Evolutionary conservation across 2,329 filamentous ascomycete species (phyloP), one percentile per base, ranked within the genome.

Genomic region (Pestalotiopsis sp.): DNA sequence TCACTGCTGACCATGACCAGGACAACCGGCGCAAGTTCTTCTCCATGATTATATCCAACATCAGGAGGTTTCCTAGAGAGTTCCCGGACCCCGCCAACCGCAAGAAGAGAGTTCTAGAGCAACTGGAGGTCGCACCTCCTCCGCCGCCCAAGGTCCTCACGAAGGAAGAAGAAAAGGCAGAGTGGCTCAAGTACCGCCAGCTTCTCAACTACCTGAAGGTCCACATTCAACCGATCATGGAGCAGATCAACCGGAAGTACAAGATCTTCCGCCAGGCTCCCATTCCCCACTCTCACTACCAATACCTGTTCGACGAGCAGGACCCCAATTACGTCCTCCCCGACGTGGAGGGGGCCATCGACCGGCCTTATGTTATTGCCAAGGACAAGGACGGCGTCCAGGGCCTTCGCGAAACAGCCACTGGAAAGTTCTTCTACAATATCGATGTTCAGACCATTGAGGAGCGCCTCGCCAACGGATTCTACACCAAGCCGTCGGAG

Each of bases 381-480:
- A 90, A 89, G 73, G 95, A 99, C 78, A 90, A 91, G 71, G 88
- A 96, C 72, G 95, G 92, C 9, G 89, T 92, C 12, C 86, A 89
- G 56, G 94, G 95, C 17, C 83, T 99, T 59, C 85, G 90, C 52
- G 93, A 98, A 72, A 90, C 89, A 4, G 86, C 87, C 2, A 93
- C 90, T 1, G 90, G 90, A 68, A 97, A 96, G 79, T 96, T 95
- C 79, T 98, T 91, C 79, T 98, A 98, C 84, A 99, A 99, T 74
- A 84, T 99, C 60, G 95, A 72, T 38, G 93, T 95, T 12, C 92
- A 92, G 3, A 95, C 92, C 1, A 98, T 99, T 66, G 96, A 99
- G 82, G 94, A 97, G 78, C 91, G 96, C n/a, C 85, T 99, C 41
- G 97, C 94, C 4, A 98, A 99, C 78, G 96, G 96, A 4, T 99